These are phyloP conservation scores for Fraxinus quadrangulata DNA, from an alignment of 257 asterid species.

Conservation along the genomic window DNA sequence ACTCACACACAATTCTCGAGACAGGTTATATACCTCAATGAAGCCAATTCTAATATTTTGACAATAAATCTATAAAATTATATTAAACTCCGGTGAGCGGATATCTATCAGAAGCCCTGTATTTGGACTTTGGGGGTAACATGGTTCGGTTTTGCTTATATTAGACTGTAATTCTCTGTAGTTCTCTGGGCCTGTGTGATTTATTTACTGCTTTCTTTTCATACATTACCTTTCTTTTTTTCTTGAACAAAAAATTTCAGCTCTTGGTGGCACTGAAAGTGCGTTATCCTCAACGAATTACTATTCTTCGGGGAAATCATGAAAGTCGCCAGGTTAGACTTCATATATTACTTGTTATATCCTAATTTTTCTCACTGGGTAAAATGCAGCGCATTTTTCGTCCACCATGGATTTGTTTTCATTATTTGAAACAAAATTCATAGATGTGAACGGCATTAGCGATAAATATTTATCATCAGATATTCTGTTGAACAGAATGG, in stretches of 20 bases:
- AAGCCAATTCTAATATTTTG: neutral
- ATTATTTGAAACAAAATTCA: neutral
- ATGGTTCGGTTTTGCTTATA: neutral
- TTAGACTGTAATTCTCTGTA: neutral
- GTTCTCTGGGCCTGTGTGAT: neutral
- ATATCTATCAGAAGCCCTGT: neutral
- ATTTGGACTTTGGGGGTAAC: neutral
- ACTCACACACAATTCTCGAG: neutral
- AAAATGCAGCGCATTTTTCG: neutral
- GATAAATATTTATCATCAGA: neutral
- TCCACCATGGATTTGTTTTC: neutral
- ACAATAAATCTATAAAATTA: neutral
- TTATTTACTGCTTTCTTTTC: neutral
- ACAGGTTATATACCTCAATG: neutral
- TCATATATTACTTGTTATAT: neutral
- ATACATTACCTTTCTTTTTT: neutral
- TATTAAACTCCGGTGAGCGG: neutral
- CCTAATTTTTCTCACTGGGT: neutral
- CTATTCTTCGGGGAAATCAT: conserved; percentile 81
- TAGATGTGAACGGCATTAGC: too few species aligned
- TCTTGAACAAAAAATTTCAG: conserved; percentile 29
- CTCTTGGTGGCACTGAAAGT: conserved; percentile 55
- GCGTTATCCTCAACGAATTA: conserved; percentile 51
- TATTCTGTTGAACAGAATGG: neutral
- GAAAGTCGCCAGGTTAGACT: conserved; percentile 72